Base-by-base conservation (phyloP, 768 basidiomycete genomes). In the Dioszegia aurantiaca region DNA sequence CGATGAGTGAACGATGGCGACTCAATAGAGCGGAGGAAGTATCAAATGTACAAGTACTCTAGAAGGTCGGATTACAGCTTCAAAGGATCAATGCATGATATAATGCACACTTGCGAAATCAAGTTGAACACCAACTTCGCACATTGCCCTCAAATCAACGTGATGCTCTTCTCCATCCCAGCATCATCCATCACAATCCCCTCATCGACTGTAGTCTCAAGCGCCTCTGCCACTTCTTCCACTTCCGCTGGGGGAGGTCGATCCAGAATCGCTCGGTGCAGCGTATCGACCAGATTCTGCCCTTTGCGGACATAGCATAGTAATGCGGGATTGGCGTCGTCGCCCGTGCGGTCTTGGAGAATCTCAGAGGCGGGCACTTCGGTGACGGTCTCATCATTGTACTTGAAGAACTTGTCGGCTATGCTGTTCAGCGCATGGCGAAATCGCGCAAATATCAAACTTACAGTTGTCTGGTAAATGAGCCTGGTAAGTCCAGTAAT, bases 401-500 rank as follows among this genome's bases (percentile, higher is more conserved):
- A 91, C 78, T 94, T 94, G 82, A 92, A 90, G 90, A 92, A 97
- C 42, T 82, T 81, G 57, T 95, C 87, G 11, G 86, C 71, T 73
- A 16, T 40, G 51, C 51, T 40, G 51, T 36, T 24, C 27, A 23
- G 10, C 45, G 5, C 12, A n/a, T 21, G 17, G 14, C n/a, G 17
- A 21, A 48, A 46, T n/a, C 10, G 27, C 10, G n/a, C 10, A n/a
- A n/a, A n/a, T n/a, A 70, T 68, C 65, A 65, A 66, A 70, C 86
- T 23, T 6, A 53, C 51, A 14, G 27, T 84, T 77, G 46, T 84
- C 83, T 1, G 91, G 93, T 14, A 95, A 80, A 74, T 90, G 82
- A 39, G 91, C 83, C 55, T 92, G 89, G 75, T 94, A 95, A 77
- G 97, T 90, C 81, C 91, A 98, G 77, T 95, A 95, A 73, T 95